Percentiles rank a stretch among this genome's conserved stretches.
Conservation (phyloP, 2,329 filamentous ascomycete genomes). For the Monosporascus sp. region DNA sequence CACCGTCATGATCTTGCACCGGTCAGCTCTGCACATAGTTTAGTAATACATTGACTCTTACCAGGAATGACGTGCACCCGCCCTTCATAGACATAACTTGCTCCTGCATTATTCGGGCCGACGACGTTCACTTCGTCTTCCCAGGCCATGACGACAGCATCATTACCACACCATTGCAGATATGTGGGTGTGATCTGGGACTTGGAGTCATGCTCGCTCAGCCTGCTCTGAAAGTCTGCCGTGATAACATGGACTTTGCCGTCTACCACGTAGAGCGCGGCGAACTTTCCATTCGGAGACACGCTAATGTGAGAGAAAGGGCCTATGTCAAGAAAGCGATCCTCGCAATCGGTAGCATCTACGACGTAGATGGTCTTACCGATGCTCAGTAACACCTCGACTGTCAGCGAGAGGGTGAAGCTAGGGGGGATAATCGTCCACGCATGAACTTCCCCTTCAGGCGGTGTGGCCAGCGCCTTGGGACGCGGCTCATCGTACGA, state of each 20-base stretch:
- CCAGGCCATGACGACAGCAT: conserved; percentile 90
- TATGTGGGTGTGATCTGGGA: conserved; percentile 81
- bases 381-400: conserved; percentile 86
- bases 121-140: conserved; percentile 96
- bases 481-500: conserved; percentile 88
- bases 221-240: conserved; percentile 86
- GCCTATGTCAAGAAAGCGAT: conserved; percentile 83
- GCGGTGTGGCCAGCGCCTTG: conserved; percentile 69
- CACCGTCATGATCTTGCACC: conserved; percentile 67
- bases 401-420: conserved; percentile 83
- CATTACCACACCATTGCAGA: conserved; percentile 93
- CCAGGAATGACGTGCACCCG: conserved; percentile 86
- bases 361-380: conserved; percentile 78
- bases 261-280: conserved; percentile 79
- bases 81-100: conserved; percentile 81
- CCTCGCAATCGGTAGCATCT: conserved; percentile 85
- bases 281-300: conserved; percentile 84
- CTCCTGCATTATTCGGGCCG: conserved; percentile 72
- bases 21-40: conserved; percentile 6
- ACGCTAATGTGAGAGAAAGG: conserved; percentile 88
- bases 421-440: conserved; percentile 88
- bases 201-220: conserved; percentile 87
- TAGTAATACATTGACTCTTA: conserved; percentile 29
- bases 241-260: conserved; percentile 90
- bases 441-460: conserved; percentile 73